Conservation (phyloP, 345 rosid species). For the Eucalyptus cladocalyx region DNA sequence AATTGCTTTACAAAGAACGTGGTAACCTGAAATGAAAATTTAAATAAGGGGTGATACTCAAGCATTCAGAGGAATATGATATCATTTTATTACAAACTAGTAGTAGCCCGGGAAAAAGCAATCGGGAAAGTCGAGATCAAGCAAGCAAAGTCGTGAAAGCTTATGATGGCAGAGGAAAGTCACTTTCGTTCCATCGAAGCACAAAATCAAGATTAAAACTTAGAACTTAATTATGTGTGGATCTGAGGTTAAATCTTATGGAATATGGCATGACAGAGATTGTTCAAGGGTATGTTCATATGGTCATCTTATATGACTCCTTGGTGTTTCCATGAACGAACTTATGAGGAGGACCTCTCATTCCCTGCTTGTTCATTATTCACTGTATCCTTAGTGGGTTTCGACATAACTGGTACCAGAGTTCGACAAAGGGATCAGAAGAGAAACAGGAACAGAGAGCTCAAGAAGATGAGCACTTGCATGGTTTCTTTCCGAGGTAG, state of each 20-base stretch:
- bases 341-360: neutral
- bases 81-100: neutral
- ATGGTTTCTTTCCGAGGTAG: neutral
- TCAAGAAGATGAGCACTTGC: neutral
- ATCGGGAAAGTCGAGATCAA: neutral
- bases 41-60: too few species aligned
- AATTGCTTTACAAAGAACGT: too few species aligned
- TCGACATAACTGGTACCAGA: constrained; percentile 1
- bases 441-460: neutral
- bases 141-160: neutral
- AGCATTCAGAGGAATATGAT: too few species aligned
- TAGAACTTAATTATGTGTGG: neutral
- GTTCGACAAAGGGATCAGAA: neutral
- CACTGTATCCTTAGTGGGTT: neutral
- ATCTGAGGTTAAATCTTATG: constrained; percentile 2
- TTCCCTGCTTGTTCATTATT: neutral
- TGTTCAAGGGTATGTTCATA: neutral
- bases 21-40: too few species aligned
- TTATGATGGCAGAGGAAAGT: neutral
- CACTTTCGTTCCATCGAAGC: neutral
- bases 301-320: neutral
- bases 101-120: neutral
- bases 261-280: neutral
- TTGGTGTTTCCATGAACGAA: neutral
- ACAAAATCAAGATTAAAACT: neutral